These are phyloP conservation scores for Cladosporium austrohemisphaericum DNA, from an alignment of 2,329 filamentous ascomycete species.

Conservation along the genomic window DNA sequence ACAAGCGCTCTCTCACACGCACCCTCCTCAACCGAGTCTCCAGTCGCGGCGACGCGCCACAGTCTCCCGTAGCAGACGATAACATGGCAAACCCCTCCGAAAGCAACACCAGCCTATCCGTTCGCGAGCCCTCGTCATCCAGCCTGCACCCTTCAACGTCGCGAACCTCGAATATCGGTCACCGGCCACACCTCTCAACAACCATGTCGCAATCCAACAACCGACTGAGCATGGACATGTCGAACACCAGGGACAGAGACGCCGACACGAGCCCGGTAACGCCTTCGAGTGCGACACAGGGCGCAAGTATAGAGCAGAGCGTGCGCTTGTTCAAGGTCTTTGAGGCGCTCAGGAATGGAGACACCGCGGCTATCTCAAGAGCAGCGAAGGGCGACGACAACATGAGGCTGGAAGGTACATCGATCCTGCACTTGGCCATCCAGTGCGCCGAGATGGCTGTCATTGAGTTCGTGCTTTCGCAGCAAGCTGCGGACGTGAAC, in stretches of 20 bases:
- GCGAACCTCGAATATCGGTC: conserved; percentile 23
- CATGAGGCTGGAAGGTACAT: conserved; percentile 69
- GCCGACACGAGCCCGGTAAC: conserved; percentile 20
- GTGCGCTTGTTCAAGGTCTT: conserved; percentile 93
- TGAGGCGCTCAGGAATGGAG: conserved; percentile 84
- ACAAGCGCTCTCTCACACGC: conserved; percentile 54
- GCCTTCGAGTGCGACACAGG: conserved; percentile 30
- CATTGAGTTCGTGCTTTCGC: conserved; percentile 87
- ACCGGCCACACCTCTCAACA: conserved; percentile 33
- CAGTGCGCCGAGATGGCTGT: conserved; percentile 92
- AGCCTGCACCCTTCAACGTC: conserved; percentile 10
- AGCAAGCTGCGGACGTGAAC: conserved; percentile 66
- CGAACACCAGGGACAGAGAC: conserved; percentile 3
- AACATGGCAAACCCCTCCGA: conserved; percentile 81
- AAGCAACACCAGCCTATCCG: conserved; percentile 66
- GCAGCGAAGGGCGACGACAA: conserved; percentile 59
- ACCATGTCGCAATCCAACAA: conserved; percentile 32
- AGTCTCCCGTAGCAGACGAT: background rate
- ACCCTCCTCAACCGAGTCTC: conserved; percentile 51
- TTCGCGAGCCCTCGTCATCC: conserved; percentile 1
- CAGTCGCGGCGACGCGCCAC: conserved; percentile 40
- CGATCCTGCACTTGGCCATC: conserved; percentile 86
- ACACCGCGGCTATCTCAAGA: conserved; percentile 84
- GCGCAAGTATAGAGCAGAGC: conserved; percentile 73
- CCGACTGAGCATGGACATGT: conserved; percentile 18